These are phyloP conservation scores for Penicillium janthinellum DNA, from an alignment of 2,329 filamentous ascomycete species.

Conservation along the genomic window DNA sequence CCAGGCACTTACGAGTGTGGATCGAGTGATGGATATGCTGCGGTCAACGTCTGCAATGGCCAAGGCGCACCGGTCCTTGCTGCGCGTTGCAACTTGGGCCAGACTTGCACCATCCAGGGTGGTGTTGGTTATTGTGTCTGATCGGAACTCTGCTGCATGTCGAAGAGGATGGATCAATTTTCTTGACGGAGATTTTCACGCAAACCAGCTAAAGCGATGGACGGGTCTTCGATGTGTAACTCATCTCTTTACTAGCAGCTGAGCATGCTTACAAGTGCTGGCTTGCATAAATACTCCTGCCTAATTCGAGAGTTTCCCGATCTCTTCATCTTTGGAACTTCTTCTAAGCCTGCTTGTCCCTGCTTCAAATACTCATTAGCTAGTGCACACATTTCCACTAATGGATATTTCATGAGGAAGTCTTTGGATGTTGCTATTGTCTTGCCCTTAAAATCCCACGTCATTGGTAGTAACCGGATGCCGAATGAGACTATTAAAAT, in stretches of 20 bases:
- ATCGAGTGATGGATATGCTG: not conserved
- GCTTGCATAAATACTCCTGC: not conserved
- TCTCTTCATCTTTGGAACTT: not conserved
- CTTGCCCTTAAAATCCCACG: too few relatives aligned
- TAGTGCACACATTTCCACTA: not conserved
- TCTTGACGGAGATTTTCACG: not conserved
- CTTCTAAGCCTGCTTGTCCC: not conserved
- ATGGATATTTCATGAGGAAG: too few relatives aligned
- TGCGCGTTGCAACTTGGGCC: not conserved
- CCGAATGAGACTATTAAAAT: too few relatives aligned
- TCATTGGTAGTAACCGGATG: too few relatives aligned
- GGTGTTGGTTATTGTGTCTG: not conserved
- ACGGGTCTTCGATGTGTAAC: not conserved
- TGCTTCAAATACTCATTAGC: not conserved
- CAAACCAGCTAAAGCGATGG: not conserved
- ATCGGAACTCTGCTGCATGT: not conserved
- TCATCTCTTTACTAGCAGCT: not conserved
- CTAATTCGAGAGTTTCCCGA: not conserved
- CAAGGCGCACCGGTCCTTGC: not conserved
- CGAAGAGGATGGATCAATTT: not conserved
- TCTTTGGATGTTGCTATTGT: too few relatives aligned
- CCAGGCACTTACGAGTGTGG: not conserved
- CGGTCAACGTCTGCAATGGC: not conserved
- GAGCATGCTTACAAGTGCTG: not conserved
- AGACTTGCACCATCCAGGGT: not conserved